Evolutionary conservation across 139 green algal species (phyloP).

Genomic region (Desmodesmus armatus): DNA sequence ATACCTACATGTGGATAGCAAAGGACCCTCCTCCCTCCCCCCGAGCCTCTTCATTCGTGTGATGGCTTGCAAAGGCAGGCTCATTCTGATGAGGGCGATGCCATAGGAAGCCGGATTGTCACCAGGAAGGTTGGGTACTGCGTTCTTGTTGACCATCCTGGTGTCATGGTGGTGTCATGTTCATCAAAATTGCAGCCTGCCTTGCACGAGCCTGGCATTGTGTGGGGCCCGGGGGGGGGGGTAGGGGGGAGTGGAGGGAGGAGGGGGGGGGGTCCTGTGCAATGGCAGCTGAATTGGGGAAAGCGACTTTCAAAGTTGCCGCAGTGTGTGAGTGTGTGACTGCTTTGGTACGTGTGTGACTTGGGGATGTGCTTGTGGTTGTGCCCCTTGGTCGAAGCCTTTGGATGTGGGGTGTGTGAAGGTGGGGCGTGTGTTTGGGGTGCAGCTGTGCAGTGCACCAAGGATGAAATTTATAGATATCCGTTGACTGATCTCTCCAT

Average conservation of each 20-base stretch:
- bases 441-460: background rate
- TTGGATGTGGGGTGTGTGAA: background rate
- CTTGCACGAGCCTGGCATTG: conserved; percentile 57
- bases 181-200: conserved; percentile 76
- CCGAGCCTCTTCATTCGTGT: conserved; percentile 36
- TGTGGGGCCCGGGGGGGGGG: too few species aligned
- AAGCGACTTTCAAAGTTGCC: too few species aligned
- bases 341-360: background rate
- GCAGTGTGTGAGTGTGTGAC: background rate
- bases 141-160: too few species aligned
- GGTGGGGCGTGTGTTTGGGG: background rate
- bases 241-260: too few species aligned
- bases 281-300: too few species aligned
- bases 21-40: too few species aligned
- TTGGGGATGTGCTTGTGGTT: background rate
- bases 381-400: background rate
- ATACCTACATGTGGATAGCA: background rate
- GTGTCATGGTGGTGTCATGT: conserved; percentile 70
- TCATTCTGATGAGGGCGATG: conserved; percentile 84
- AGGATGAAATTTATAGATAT: conserved; percentile 11
- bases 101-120: conserved; percentile 78
- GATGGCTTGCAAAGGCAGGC: conserved; percentile 76
- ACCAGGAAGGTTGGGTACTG: conserved; percentile 64
- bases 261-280: too few species aligned
- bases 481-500: conserved; percentile 21